Base-by-base conservation (phyloP, 208 protist genomes). In the Crithidia sp. region DNA sequence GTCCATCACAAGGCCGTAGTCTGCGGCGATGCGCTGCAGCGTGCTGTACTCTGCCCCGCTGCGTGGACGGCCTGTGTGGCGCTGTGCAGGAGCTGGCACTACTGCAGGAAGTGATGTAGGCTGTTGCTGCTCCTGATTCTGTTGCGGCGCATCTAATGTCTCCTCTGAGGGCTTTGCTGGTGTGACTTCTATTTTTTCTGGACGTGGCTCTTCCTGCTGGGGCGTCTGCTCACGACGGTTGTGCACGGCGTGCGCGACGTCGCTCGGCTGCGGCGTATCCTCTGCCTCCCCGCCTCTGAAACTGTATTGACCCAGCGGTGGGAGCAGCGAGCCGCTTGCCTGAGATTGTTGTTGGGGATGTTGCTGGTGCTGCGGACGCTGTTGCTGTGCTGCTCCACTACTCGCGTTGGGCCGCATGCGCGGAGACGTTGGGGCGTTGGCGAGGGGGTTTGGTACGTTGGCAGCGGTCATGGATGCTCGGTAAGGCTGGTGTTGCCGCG, bases 371-470 rank as follows among this genome's bases (percentile, higher is more conserved):
- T 40, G 43, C 3, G 10, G n/a, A 28, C 1, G 28, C 28, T 28
- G 28, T 1, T 28, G 28, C 28, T 28, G 28, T 28, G 28, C 28
- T 28, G 28, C 28, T 28, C 28, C 28, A 28, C 28, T 28, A 28
- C 28, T 28, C 28, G 43, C 28, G 43, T 40, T 17, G 45, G 6
- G 28, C 10, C 49, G 45, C 39, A n/a, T 12, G 17, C 12, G 43
- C 4, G 17, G 45, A 0, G 16, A 6, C 7, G 4, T n/a, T 10
- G 43, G 45, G 19, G 3, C 14, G 28, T 17, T 14, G 19, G 45
- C 61, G 3, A 66, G 61, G 7, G 61, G 61, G 19, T 66, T 66
- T 3, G 61, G 61, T 16, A 41, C 44, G 39, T 41, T 19, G 5
- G 5, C 45, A 3, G 61, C 41, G 36, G 44, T 2, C 45, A 55